Conservation (phyloP, 768 basidiomycete species). For the Sarcomyxa edulis region DNA sequence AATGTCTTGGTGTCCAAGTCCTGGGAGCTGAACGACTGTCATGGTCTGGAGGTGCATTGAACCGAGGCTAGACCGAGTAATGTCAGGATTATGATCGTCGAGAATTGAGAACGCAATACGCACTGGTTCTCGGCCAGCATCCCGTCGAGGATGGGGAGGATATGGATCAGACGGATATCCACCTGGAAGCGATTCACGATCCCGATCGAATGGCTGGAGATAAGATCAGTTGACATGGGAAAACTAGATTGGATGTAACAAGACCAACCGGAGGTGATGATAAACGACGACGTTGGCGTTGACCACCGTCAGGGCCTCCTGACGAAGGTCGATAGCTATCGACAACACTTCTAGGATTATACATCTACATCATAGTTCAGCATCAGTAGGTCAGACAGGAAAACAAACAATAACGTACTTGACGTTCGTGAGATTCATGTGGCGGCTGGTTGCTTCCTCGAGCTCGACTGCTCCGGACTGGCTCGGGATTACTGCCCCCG, state of each 20-base stretch:
- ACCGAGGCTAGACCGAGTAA: neutral
- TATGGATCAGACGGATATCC: neutral
- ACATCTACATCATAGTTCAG: too few relatives aligned
- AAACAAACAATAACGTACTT: too few relatives aligned
- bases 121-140: neutral
- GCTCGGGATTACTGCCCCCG: neutral
- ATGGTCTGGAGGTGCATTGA: conserved; percentile 1
- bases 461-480: neutral
- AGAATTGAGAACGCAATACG: neutral
- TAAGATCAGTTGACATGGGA: too few relatives aligned
- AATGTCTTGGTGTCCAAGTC: conserved; percentile 17
- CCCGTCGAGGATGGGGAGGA: neutral
- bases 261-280: too few relatives aligned
- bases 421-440: too few relatives aligned
- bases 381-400: too few relatives aligned
- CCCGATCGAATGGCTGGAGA: too few relatives aligned
- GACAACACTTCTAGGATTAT: too few relatives aligned
- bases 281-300: too few relatives aligned
- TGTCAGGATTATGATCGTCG: neutral
- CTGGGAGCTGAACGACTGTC: conserved; percentile 7
- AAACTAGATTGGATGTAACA: too few relatives aligned
- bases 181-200: neutral
- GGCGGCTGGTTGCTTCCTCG: neutral
- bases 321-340: too few relatives aligned
- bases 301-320: too few relatives aligned